Evolutionary conservation across 2,329 filamentous ascomycete genomes (phyloP), one percentile per base, ranked within the genome.

Genomic region (Beauveria australis): DNA sequence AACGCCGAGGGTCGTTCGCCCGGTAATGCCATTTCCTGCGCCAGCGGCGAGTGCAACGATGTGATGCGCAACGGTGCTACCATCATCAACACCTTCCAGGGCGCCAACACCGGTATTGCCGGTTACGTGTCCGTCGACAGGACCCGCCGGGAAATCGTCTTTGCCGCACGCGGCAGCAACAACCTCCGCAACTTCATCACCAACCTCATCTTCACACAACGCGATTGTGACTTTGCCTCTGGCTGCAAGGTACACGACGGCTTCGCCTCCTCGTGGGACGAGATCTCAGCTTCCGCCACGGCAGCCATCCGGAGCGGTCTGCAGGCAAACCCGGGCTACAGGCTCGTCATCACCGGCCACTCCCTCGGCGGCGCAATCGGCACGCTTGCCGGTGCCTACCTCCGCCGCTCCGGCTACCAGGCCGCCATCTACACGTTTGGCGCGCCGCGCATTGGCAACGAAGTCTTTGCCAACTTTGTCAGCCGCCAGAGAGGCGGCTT

Each of bases 281-380:
- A 87, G 63, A 76, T 86, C 22, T 67, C 75, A 16, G 58, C 61
- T 2, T 66, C 67, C 5, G 77, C 81, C 18, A 64, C 80, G 7
- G 64, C 67, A 1, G 78, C 76, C 58, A 68, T 88, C 24, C 64
- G 71, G 22, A 62, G 69, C 1, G 82, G 82, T 3, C 70, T 68
- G 46, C 67, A 68, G 1, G 69, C 75, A 30, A 72, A 84, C 72
- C 83, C 85, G 1, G 64, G 62, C 53, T 87, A 80, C 74, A 70
- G 70, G 51, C 68, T 89, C 68, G 69, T 87, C 19, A 71, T 80
- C n/a, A 85, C 85, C 0, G 88, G 88, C 41, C 87, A 90, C 75
- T 88, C 84, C 10, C 81, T 91, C 4, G 88, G 88, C 53, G 88
- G 77, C 28, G 86, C 86, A 7, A 75, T 90, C 2, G 84, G 81